Evolutionary conservation across 345 rosid species (phyloP), one percentile per base, ranked within the genome.

Genomic region (Isatis tinctoria): DNA sequence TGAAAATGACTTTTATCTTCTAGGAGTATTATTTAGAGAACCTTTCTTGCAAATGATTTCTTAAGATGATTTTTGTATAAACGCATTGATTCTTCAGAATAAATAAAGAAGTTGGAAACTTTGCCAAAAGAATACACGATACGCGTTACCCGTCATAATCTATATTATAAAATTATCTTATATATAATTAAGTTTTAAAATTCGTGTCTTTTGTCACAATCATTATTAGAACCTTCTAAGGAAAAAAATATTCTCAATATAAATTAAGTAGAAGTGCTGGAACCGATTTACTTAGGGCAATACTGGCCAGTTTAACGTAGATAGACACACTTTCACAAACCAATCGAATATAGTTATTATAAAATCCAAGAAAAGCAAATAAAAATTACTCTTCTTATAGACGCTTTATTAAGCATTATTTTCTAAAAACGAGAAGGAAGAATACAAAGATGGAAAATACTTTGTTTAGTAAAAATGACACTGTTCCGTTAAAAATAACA

Each of bases 81-180:
- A 70, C 58, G 74, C 66, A 70, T 44, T 22, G 74, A 70, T 70
- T 70, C 74, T n/a, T 33, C 63, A 36, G 74, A 24, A 70, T 70
- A 59, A 20, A 44, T 33, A 45, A 59, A 59, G 74, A 70, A 12
- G 26, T 33, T 45, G 26, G 13, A n/a, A 58, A 45, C 41, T 70
- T 70, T 57, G 16, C 44, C 44, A 58, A 57, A 56, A 20, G 53
- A 68, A 68, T 68, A 28, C 43, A 28, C 44, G 56, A 68, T 68
- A 28, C 43, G 39, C 33, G 65, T 69, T 36, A 53, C 8, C 62
- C 10, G 39, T 53, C 26, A 39, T 53, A 24, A 39, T 28, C 14
- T 67, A 52, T 10, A 54, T 16, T 39, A 40, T 7, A 41, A 11
- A 40, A 17, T 27, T 56, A 17, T 3, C n/a, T n/a, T 17, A 68